Percentiles rank a stretch among this genome's conserved stretches.
Conservation (phyloP, 2,329 filamentous ascomycete genomes). For the Knoxdaviesia capensis region DNA sequence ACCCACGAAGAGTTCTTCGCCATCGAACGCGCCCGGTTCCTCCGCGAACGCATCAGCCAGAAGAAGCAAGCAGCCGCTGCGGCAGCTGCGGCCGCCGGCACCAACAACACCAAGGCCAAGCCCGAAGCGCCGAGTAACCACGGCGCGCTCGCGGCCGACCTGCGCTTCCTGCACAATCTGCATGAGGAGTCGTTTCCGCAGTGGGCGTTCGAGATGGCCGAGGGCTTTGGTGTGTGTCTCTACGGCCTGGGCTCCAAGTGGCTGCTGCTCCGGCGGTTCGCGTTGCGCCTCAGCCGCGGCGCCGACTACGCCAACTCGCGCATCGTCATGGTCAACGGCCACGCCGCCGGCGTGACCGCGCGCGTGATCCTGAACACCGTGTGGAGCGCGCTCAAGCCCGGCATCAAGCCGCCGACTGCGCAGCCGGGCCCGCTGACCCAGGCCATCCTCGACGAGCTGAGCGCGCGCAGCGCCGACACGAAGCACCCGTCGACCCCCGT, state of each 20-base stretch:
- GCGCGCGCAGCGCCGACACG: constrained; percentile 16
- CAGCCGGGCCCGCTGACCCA: constrained; percentile 52
- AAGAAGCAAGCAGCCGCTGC: no score
- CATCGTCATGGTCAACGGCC: constrained; percentile 77
- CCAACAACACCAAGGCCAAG: no score
- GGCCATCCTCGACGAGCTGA: constrained; percentile 40
- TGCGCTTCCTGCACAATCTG: constrained; percentile 49
- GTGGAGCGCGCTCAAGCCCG: constrained; percentile 36
- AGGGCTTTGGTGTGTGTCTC: constrained; percentile 75
- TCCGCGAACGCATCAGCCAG: constrained; percentile 26
- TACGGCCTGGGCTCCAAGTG: constrained; percentile 90
- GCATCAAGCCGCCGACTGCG: constrained; percentile 29
- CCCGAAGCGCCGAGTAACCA: constrained; percentile 26
- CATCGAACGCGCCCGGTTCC: constrained; percentile 15
- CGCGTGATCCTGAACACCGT: constrained; percentile 53
- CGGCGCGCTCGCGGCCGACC: constrained; percentile 39
- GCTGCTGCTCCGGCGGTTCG: constrained; percentile 53
- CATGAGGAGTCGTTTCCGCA: constrained; percentile 73
- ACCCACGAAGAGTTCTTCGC: constrained; percentile 86
- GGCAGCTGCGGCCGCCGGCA: no score
- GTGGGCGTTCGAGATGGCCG: constrained; percentile 76
- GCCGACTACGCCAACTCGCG: constrained; percentile 19
- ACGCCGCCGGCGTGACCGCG: constrained; percentile 43
- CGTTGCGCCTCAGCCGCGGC: constrained; percentile 40
- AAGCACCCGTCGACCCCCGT: constrained; percentile 21